Conservation (phyloP, 176 grass and related monocot genomes). For the Hsuehochloa calcarea region DNA sequence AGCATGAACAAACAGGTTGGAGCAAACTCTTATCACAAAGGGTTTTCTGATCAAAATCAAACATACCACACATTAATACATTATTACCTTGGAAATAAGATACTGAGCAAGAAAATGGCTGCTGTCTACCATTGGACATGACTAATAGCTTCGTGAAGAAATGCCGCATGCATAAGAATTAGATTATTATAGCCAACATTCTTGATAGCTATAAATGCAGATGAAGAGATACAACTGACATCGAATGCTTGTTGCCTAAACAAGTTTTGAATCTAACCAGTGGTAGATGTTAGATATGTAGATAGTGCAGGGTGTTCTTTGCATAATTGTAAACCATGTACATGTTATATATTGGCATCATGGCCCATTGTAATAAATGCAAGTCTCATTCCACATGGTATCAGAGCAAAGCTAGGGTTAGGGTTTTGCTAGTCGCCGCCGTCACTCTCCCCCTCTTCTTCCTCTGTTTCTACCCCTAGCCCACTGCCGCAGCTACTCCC, state of each 20-base stretch:
- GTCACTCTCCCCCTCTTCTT: too few species aligned
- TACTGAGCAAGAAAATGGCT: neutral
- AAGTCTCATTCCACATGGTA: too few species aligned
- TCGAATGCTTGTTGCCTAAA: neutral
- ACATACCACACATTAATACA: neutral
- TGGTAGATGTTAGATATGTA: too few species aligned
- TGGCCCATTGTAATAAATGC: too few species aligned
- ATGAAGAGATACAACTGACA: neutral
- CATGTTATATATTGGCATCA: too few species aligned
- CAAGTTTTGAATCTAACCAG: neutral
- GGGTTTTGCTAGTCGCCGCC: too few species aligned
- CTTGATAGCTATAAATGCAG: neutral
- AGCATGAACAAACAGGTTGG: neutral
- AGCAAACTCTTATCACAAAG: neutral
- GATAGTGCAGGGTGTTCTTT: too few species aligned
- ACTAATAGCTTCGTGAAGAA: neutral
- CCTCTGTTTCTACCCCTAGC: too few species aligned
- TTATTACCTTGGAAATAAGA: neutral
- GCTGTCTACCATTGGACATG: neutral
- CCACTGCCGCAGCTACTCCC: too few species aligned
- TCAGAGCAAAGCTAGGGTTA: too few species aligned
- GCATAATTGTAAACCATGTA: too few species aligned
- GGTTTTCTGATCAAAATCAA: neutral
- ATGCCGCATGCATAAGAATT: neutral
- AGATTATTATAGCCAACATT: neutral